Conservation (phyloP, 2,329 filamentous ascomycete species). For the Endoconidiophora laricicola region DNA sequence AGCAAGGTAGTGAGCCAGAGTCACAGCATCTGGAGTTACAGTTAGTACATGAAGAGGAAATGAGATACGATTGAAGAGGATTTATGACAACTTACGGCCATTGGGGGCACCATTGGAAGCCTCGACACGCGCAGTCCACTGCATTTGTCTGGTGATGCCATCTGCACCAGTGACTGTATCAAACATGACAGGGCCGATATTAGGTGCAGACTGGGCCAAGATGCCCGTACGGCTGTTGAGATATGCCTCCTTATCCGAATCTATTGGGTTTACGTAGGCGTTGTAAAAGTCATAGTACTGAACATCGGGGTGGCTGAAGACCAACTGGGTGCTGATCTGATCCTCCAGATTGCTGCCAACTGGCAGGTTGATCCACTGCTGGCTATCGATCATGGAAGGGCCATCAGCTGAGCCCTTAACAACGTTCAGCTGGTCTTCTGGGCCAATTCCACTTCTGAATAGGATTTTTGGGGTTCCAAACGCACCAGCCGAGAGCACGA, state of each 20-base stretch:
- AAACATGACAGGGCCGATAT: slow-evolving; percentile 40
- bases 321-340: slow-evolving; percentile 34
- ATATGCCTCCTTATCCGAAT: slow-evolving; percentile 27
- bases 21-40: slow-evolving; percentile 26
- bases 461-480: slow-evolving; percentile 56
- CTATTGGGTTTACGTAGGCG: slow-evolving; percentile 35
- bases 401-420: slow-evolving; percentile 34
- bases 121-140: slow-evolving; percentile 51
- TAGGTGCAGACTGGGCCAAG: slow-evolving; percentile 46
- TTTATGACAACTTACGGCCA: slow-evolving; percentile 17
- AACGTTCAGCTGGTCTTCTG: slow-evolving; percentile 37
- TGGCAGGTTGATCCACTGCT: slow-evolving; percentile 39
- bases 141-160: slow-evolving; percentile 44
- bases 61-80: neutral
- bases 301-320: slow-evolving; percentile 27
- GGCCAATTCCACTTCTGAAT: slow-evolving; percentile 51
- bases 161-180: slow-evolving; percentile 41
- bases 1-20: slow-evolving; percentile 45
- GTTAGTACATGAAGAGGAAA: neutral
- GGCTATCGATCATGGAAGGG: slow-evolving; percentile 31
- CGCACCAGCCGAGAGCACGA: slow-evolving; percentile 50
- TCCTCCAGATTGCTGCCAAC: slow-evolving; percentile 44
- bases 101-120: slow-evolving; percentile 27
- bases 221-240: slow-evolving; percentile 35
- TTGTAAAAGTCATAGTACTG: slow-evolving; percentile 49